Base-by-base conservation (phyloP, 2,329 filamentous ascomycete genomes). In the Clarireedia monteithiana region DNA sequence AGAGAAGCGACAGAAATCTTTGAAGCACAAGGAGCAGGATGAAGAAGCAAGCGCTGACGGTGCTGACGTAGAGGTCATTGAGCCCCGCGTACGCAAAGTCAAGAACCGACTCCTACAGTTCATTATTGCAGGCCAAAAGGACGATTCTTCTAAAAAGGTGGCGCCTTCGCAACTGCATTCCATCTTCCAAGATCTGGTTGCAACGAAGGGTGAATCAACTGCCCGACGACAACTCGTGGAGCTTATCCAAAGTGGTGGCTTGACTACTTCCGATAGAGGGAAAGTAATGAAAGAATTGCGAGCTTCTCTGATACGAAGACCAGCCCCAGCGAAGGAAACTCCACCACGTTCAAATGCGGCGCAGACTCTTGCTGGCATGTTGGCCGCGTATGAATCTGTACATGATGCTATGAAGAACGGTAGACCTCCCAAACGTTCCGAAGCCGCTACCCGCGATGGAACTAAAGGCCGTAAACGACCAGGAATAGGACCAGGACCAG, bases 241-340 rank as follows among this genome's bases (percentile, higher is more conserved):
- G 30, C 42, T 48, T 46, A 56, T 54, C 40, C 56, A 56, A 38
- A 44, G 17, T 38, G 48, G 56, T 23, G 46, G 53, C 5, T 52
- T 56, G n/a, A 51, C 48, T 27, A 52, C 53, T n/a, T 46, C 53
- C 12, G 48, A 56, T 48, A 50, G 48, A 30, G 38, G 24, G 15
- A 24, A 45, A 39, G 48, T 52, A 2, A 56, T 56, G 53, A 51
- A 47, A 40, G 48, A 56, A 40, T 47, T 56, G 24, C 39, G 53
- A n/a, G 30, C 48, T 17, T 56, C 53, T 17, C 48, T 56, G 44
- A 44, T 52, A 17, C 39, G 44, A 27, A 24, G 44, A 20, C 44
- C 44, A 27, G 10, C 6, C 15, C 27, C 20, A 3, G 27, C 9
- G 6, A 48, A 49, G 24, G 26, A 34, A 17, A n/a, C 6, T 2